phyloP scores from a whole-genome alignment of 2,329 filamentous ascomycete genomes.

The Cladosporium sp. region DNA sequence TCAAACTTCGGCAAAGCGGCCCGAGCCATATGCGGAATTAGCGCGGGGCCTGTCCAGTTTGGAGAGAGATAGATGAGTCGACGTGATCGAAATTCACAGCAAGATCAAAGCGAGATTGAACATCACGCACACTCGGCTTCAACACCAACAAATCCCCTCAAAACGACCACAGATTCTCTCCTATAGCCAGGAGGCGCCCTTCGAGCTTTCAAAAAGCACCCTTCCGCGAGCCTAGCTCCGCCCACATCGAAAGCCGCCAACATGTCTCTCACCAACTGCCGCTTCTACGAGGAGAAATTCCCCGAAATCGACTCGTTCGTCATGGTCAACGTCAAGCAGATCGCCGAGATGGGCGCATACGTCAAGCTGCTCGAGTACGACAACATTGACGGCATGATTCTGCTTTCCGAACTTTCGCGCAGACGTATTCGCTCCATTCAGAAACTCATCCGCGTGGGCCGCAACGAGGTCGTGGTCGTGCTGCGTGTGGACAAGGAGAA shows the following conservation, averaged over 20 bases:
- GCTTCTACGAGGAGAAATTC: conserved; percentile 97
- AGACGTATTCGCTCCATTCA: conserved; percentile 98
- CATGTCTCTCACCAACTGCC: conserved; percentile 95
- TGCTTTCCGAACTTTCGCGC: conserved; percentile 94
- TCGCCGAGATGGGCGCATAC: conserved; percentile 99
- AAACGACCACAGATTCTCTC: background rate
- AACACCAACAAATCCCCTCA: background rate
- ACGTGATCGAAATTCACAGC: too few relatives aligned
- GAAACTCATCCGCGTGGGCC: conserved; percentile 95
- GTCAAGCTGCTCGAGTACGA: conserved; percentile 99
- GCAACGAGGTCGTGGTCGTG: conserved; percentile 98
- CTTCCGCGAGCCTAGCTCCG: conserved; percentile 5
- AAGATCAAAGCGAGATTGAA: too few relatives aligned
- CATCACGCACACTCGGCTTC: background rate
- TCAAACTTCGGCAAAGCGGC: too few relatives aligned
- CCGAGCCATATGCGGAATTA: too few relatives aligned
- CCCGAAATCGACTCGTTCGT: conserved; percentile 99
- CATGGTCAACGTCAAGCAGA: conserved; percentile 99
- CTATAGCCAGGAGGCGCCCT: conserved; percentile 3
- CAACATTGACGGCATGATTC: conserved; percentile 99
- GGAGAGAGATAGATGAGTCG: too few relatives aligned
- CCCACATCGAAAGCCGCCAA: conserved; percentile 41
- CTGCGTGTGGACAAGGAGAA: conserved; percentile 99
- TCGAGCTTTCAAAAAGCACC: background rate
- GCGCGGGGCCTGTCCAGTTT: too few relatives aligned